phyloP scores from a whole-genome alignment of 1,284 basidiomycete species.

The Retiboletus fuscus region DNA sequence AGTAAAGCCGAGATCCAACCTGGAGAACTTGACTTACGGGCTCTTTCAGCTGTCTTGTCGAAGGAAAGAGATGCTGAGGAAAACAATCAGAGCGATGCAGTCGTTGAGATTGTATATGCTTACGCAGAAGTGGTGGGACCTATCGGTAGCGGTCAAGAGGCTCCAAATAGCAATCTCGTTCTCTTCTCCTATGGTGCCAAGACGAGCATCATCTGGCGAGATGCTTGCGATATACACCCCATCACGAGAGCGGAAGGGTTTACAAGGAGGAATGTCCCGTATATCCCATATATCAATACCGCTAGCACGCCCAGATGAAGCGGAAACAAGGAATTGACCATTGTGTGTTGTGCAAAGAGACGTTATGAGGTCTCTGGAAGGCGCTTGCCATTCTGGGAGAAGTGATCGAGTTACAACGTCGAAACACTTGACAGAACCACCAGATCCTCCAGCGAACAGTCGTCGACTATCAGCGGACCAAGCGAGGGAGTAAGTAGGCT shows the following conservation, averaged over 20 bases:
- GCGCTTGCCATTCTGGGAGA: background rate
- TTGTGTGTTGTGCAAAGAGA: slow-evolving; percentile 19
- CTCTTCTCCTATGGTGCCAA: slow-evolving; percentile 13
- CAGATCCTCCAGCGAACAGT: slow-evolving; percentile 19
- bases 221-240: background rate
- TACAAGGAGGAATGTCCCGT: too few relatives aligned
- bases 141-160: background rate
- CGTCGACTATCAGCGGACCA: slow-evolving; percentile 27
- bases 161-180: background rate
- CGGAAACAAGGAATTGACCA: slow-evolving; percentile 25
- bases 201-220: slow-evolving; percentile 14
- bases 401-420: background rate
- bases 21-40: slow-evolving; percentile 15
- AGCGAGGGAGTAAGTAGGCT: slow-evolving; percentile 20
- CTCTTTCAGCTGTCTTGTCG: background rate
- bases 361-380: slow-evolving; percentile 16
- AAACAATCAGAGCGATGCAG: background rate
- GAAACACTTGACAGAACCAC: slow-evolving; percentile 23
- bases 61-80: slow-evolving; percentile 18
- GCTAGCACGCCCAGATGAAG: slow-evolving; percentile 15
- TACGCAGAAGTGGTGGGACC: slow-evolving; percentile 17
- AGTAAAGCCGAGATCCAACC: background rate
- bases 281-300: slow-evolving; percentile 32
- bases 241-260: slow-evolving; percentile 11
- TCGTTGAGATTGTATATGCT: background rate